Base-by-base conservation (phyloP, 176 grass and related monocot genomes). In the Metroxylon sagu region DNA sequence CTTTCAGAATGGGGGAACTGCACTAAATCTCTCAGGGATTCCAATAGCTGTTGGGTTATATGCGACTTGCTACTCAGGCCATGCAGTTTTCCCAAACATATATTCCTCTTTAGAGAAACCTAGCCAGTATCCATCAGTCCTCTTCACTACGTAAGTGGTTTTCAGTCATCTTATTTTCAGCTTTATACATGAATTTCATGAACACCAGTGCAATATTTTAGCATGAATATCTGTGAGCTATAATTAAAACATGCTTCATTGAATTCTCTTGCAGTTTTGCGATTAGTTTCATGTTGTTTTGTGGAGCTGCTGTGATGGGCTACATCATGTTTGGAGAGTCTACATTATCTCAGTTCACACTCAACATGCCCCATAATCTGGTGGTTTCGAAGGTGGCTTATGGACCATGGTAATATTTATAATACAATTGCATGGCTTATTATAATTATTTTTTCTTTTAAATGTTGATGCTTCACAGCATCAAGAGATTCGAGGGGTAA, bases 31-130 rank as follows among this genome's bases (percentile, higher is more conserved):
- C 50, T 76, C 75, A 6, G 73, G 93, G 25, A 85, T 92, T 55
- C 93, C 93, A 21, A 98, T 98, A 39, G 84, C 93, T 0, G 79
- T 92, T 73, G 93, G 93, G 56, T 51, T 98, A 52, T 98, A 88
- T 62, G 93, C 84, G 39, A 92, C 83, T 21, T 78, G 84, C 79
- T 98, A 83, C 72, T 98, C 93, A 18, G 84, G 87, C 3, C 93
- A 98, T 27, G 93, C 87, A 49, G 81, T 98, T 52, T 98, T 98
- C 74, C 93, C 93, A 21, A 98, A 98, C 73, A 98, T 92, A 48
- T 98, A 92, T 61, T 83, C 87, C 51, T 98, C 93, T 68, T 68
- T 92, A 18, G 92, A 85, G 76, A 85, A 91, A 19, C 74, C 72
- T 23, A 75, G 71, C 29, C 84, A 97, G 14, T 92, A 84, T 21